phyloP scores from a whole-genome alignment of 495 filamentous ascomycete species.

The Penicillium desertorum region DNA sequence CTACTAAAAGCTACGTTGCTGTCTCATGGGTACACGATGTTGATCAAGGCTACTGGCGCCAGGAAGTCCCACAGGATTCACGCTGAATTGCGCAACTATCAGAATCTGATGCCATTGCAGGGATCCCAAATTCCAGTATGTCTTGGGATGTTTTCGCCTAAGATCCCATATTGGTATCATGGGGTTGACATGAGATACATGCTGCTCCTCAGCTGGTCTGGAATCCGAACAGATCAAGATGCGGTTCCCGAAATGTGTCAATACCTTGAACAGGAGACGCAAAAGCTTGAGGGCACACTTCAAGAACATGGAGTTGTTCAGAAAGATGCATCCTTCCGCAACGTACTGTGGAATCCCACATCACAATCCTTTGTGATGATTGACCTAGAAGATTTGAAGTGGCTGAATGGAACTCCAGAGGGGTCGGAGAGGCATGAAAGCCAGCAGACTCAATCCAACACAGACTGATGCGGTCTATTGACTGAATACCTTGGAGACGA shows the following conservation, averaged over 20 bases:
- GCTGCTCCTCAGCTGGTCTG: conserved; percentile 5
- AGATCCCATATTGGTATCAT: conserved; percentile 23
- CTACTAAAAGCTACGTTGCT: conserved; percentile 33
- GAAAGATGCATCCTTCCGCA: conserved; percentile 17
- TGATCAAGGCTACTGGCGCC: conserved; percentile 28
- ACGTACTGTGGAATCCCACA: conserved; percentile 19
- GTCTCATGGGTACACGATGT: conserved; percentile 29
- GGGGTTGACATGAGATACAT: conserved; percentile 7
- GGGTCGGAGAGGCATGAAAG: neutral
- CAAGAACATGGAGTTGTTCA: conserved; percentile 15
- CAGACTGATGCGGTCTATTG: neutral
- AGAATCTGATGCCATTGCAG: conserved; percentile 5
- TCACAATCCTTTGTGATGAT: conserved; percentile 13
- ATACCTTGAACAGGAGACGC: conserved; percentile 16
- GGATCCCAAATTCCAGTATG: conserved; percentile 20
- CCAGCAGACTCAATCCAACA: neutral
- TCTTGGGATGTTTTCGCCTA: conserved; percentile 16
- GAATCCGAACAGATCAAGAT: conserved; percentile 12
- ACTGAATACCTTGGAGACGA: neutral
- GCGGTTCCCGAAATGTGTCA: conserved; percentile 10
- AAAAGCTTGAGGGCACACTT: conserved; percentile 7
- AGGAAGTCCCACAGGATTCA: neutral
- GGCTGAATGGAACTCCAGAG: conserved; percentile 9
- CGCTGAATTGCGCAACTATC: neutral
- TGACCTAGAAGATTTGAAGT: conserved; percentile 24